Percentiles rank a stretch among this genome's conserved stretches.
Evolutionary conservation across 805 yeast species (phyloP).

Genomic region (Metschnikowia matae): DNA sequence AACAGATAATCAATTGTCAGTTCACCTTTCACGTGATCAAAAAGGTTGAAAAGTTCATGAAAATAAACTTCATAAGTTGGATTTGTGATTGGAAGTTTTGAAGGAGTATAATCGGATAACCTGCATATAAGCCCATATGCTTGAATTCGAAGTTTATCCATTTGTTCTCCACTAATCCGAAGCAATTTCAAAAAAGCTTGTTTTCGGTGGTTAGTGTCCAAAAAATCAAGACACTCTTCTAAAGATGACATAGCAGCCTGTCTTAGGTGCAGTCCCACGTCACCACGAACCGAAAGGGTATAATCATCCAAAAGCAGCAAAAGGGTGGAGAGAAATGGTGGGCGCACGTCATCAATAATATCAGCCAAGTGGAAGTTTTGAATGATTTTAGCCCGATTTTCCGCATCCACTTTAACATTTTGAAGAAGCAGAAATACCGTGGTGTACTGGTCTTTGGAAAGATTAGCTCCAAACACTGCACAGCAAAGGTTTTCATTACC

Average conservation of each 20-base stretch:
- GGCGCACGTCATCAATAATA: constrained; percentile 7
- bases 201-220: not conserved
- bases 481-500: constrained; percentile 37
- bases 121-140: constrained; percentile 38
- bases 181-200: constrained; percentile 34
- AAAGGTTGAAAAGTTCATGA: constrained; percentile 20
- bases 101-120: constrained; percentile 8
- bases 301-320: constrained; percentile 63
- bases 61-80: constrained; percentile 18
- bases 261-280: constrained; percentile 81
- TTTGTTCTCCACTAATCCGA: constrained; percentile 60
- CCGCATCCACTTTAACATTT: constrained; percentile 27
- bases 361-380: constrained; percentile 18
- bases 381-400: constrained; percentile 25
- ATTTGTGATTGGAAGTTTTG: not conserved
- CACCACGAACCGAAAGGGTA: constrained; percentile 77
- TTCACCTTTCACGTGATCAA: not conserved
- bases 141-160: constrained; percentile 47
- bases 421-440: constrained; percentile 24
- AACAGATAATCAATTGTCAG: constrained; percentile 23
- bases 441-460: constrained; percentile 12
- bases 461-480: constrained; percentile 28
- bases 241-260: constrained; percentile 36
- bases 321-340: constrained; percentile 7
- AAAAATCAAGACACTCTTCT: not conserved